Evolutionary conservation across 192 early-diverging fungal species (phyloP), one percentile per base, ranked within the genome.

Genomic region (Linnemannia zychae): DNA sequence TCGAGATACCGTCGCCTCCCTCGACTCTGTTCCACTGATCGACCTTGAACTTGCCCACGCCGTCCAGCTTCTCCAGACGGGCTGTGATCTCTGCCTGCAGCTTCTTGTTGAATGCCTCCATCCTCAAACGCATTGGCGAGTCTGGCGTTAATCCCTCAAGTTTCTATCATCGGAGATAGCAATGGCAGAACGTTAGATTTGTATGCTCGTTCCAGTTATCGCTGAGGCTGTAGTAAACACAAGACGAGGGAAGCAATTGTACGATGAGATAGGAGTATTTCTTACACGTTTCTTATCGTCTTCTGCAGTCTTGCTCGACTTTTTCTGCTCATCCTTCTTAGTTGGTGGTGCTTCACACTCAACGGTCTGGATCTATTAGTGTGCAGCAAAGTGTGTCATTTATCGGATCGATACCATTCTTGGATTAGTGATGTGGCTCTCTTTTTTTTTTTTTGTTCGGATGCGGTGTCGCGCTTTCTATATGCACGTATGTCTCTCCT

Each of bases 1-100:
- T 96, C 28, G 97, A 97, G 67, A 96, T 93, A 33, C 98, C 98
- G 57, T 95, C 94, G 13, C 98, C 98, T 44, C 98, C 98, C 81
- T 99, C 97, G n/a, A 88, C 87, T 28, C 98, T 92, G 68, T 93
- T 84, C 98, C 98, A 99, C 31, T 86, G 68, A 86, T 97, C 97
- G 33, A 93, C 90, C 24, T 89, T 76, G 83, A 98, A 98, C 67
- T 89, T 88, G 18, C 83, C 83, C 52, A 90, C 84, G 47, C 90
- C 87, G 81, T 91, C 91, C 47, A 96, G 69, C 76, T 90, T 74
- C 85, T 96, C 91, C 73, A 96, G 87, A 82, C 91, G 83, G 84
- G 90, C 47, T 66, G 95, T 93, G 69, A 99, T 96, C 73, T 93
- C 88, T 20, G 90, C 87, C 79, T 99, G 98, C 33, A 97, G 91